Percentiles rank a stretch among this genome's conserved stretches.
Conservation (phyloP, 306 rosid genomes). For the Calophaca sinica region DNA sequence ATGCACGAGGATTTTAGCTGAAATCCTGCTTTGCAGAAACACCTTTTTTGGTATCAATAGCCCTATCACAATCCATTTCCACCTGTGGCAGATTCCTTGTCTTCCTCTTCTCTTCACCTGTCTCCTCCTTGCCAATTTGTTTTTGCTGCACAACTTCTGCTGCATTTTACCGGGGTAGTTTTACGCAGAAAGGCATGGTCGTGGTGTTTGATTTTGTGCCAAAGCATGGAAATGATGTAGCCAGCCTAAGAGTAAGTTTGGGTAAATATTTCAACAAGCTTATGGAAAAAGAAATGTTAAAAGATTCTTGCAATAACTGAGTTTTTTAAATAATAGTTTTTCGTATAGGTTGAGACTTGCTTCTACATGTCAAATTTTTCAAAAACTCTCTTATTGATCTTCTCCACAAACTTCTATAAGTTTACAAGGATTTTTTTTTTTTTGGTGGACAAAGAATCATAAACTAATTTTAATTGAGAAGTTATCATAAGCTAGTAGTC, state of each 20-base stretch:
- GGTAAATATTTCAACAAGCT: too few species aligned
- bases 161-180: neutral
- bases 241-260: neutral
- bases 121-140: slow-evolving; percentile 8
- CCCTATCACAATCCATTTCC: neutral
- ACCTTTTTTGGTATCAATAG: slow-evolving; percentile 7
- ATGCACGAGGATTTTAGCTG: neutral
- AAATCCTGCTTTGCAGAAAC: neutral
- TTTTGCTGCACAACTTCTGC: slow-evolving; percentile 1
- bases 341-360: too few species aligned
- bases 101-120: neutral
- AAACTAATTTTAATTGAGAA: neutral
- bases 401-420: neutral
- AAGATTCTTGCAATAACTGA: too few species aligned
- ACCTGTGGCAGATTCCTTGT: slow-evolving; percentile 5
- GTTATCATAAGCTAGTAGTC: neutral
- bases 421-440: too few species aligned
- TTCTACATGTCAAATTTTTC: too few species aligned
- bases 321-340: too few species aligned
- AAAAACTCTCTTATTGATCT: too few species aligned
- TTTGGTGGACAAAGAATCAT: too few species aligned
- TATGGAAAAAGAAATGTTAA: too few species aligned
- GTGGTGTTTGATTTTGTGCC: slow-evolving; percentile 25
- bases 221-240: neutral
- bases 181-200: neutral